A percentile compares a stretch with the other conserved stretches of the same genome.
Conservation (phyloP, 1,139 yeast genomes). For the Cylindricascospora bacillispora region DNA sequence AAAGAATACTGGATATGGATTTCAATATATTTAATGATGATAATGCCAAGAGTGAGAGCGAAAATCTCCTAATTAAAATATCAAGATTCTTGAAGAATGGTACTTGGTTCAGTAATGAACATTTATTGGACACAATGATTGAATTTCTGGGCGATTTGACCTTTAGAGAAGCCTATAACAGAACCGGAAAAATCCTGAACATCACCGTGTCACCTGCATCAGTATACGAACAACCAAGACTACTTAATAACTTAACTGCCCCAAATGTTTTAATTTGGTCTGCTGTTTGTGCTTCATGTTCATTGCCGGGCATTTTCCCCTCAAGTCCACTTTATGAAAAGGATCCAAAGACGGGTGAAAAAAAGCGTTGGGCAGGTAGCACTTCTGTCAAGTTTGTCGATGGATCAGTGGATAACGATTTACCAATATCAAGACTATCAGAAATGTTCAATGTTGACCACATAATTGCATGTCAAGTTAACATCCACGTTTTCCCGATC, state of each 20-base stretch:
- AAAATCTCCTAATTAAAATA: conserved; percentile 36
- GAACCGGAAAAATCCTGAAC: conserved; percentile 75
- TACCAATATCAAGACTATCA: conserved; percentile 78
- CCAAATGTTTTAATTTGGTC: conserved; percentile 94
- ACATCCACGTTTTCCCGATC: conserved; percentile 90
- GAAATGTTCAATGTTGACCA: conserved; percentile 97
- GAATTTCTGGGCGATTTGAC: conserved; percentile 83
- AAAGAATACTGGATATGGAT: conserved; percentile 40
- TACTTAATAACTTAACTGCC: conserved; percentile 81
- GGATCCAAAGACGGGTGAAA: conserved; percentile 49
- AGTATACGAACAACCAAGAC: conserved; percentile 66
- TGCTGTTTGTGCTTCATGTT: conserved; percentile 94
- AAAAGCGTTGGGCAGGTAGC: conserved; percentile 56
- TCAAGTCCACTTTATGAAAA: conserved; percentile 79
- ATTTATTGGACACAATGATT: conserved; percentile 60
- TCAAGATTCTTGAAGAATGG: conserved; percentile 42
- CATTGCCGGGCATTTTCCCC: conserved; percentile 84
- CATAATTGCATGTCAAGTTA: conserved; percentile 92
- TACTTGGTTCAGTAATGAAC: conserved; percentile 73
- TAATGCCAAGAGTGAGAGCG: conserved; percentile 32
- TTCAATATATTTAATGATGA: conserved; percentile 62
- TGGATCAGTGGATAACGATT: conserved; percentile 90
- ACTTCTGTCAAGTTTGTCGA: conserved; percentile 77
- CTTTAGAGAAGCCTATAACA: conserved; percentile 84
- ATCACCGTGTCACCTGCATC: conserved; percentile 85